Percentiles rank a stretch among this genome's conserved stretches.
Evolutionary conservation across 169 alveolate genomes (phyloP).

Genomic region (Cryptosporidium sp.): DNA sequence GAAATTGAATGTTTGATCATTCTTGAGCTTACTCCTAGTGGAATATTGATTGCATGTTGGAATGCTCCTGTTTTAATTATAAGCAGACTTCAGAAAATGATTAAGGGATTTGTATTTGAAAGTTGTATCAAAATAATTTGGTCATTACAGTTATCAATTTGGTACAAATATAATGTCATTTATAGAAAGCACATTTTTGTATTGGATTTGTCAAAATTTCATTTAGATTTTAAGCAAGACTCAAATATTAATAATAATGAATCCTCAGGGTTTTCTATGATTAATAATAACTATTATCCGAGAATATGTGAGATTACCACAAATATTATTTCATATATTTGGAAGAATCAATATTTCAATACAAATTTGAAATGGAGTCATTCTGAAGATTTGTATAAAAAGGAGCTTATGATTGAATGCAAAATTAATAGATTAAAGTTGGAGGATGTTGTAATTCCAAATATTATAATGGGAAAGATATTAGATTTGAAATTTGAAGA

Average conservation of each 20-base stretch:
- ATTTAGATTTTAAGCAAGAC: neutral
- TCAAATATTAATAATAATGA: neutral
- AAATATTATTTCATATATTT: constrained; percentile 9
- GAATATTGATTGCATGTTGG: constrained; percentile 36
- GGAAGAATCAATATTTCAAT: neutral
- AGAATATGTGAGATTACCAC: constrained; percentile 36
- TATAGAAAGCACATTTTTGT: constrained; percentile 18
- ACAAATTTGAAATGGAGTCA: neutral
- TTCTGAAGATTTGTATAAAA: constrained; percentile 28
- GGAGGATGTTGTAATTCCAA: constrained; percentile 43
- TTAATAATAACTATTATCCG: constrained; percentile 3
- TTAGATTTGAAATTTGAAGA: constrained; percentile 7
- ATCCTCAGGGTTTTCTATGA: neutral
- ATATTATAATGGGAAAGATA: constrained; percentile 18
- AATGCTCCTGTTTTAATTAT: constrained; percentile 6
- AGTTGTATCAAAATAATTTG: constrained; percentile 4
- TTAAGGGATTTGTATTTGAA: constrained; percentile 13
- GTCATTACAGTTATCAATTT: constrained; percentile 35
- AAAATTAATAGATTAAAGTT: neutral
- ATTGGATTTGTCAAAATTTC: constrained; percentile 23
- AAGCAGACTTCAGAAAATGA: neutral
- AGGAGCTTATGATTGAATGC: neutral
- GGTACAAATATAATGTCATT: constrained; percentile 25
- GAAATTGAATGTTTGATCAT: neutral
- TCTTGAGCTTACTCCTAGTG: constrained; percentile 56